Base-by-base conservation (phyloP, 805 yeast species). In the Wickerhamomyces bisporus region DNA sequence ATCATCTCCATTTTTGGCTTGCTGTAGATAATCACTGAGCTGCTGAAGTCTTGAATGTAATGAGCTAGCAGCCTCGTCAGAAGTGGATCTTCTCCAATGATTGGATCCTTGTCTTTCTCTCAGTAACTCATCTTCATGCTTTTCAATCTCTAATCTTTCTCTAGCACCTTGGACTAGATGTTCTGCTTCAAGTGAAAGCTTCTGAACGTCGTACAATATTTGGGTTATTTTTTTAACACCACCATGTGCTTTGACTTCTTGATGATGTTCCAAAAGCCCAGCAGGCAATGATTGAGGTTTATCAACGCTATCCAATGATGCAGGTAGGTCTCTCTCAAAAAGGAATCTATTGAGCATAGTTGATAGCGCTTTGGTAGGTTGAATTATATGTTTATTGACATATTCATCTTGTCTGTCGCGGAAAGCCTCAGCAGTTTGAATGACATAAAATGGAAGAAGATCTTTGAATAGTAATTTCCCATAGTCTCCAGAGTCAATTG, bases 361-460 rank as follows among this genome's bases (percentile, higher is more conserved):
- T 32, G 71, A 70, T 19, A 81, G 50, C 4, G 71, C 62, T 17
- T 60, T 58, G 2, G 80, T 48, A 0, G 88, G 87, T 3, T 63
- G 39, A 45, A 65, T 43, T 3, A 77, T 42, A 34, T 73, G 71
- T 21, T 61, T 61, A 14, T 57, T 43, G 9, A 83, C 65, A 49
- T 70, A 83, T 4, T 60, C 61, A 12, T 73, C 75, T 41, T 78
- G 79, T 43, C 89, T 66, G 43, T 82, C 91, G 36, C 73, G 70
- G 52, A 76, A 85, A 1, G 88, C 81, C 29, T 73, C 75, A 0
- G 86, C 77, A 3, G 77, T 70, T 48, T 81, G 84, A 30, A 84
- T 71, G 2, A 86, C 73, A 3, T 70, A 58, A 45, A 73, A 74
- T 0, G 97, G 96, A 3, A 87, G 53, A 3, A 88, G 58, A 16